Percentiles rank a stretch among this genome's conserved stretches.
Evolutionary conservation across 495 filamentous ascomycete species (phyloP).

Genomic region (Penicillium antarcticum): DNA sequence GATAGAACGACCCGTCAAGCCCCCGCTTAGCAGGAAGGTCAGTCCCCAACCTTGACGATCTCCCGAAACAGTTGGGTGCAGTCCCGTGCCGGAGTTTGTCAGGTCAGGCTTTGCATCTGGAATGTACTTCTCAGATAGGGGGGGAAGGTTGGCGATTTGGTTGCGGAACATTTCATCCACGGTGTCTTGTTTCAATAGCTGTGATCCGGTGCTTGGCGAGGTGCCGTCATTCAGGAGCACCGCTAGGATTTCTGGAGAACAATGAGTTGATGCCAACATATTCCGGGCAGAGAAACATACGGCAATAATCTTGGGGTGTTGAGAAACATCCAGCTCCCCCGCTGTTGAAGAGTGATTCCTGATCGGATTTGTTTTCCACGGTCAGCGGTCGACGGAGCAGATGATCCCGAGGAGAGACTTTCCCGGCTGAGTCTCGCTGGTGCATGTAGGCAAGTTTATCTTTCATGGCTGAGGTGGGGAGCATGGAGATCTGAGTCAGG

Average conservation of each 20-base stretch:
- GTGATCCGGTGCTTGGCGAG: slow-evolving; percentile 40
- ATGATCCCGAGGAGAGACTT: slow-evolving; percentile 44
- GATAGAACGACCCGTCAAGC: slow-evolving; percentile 45
- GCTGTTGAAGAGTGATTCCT: slow-evolving; percentile 42
- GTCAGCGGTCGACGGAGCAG: slow-evolving; percentile 41
- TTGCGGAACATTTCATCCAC: slow-evolving; percentile 59
- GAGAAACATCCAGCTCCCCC: slow-evolving; percentile 57
- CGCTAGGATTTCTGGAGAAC: slow-evolving; percentile 35
- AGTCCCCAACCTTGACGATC: slow-evolving; percentile 60
- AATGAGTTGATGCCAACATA: background rate
- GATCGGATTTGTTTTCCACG: slow-evolving; percentile 23
- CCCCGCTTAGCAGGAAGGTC: slow-evolving; percentile 48
- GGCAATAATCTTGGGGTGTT: slow-evolving; percentile 52
- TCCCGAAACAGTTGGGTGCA: slow-evolving; percentile 49
- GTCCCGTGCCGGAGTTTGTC: slow-evolving; percentile 38
- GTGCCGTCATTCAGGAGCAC: slow-evolving; percentile 50
- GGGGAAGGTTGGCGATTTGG: slow-evolving; percentile 53
- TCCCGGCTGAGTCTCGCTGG: slow-evolving; percentile 35
- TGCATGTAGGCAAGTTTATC: slow-evolving; percentile 49
- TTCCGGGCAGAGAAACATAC: slow-evolving; percentile 29
- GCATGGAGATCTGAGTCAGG: slow-evolving; percentile 51
- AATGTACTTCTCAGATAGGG: slow-evolving; percentile 44
- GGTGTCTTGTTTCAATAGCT: slow-evolving; percentile 48
- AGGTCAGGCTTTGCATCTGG: slow-evolving; percentile 48
- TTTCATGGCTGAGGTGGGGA: slow-evolving; percentile 51